These are phyloP conservation scores for Pulveroboletus sp. DNA, from an alignment of 768 basidiomycete species.

Conservation along the genomic window DNA sequence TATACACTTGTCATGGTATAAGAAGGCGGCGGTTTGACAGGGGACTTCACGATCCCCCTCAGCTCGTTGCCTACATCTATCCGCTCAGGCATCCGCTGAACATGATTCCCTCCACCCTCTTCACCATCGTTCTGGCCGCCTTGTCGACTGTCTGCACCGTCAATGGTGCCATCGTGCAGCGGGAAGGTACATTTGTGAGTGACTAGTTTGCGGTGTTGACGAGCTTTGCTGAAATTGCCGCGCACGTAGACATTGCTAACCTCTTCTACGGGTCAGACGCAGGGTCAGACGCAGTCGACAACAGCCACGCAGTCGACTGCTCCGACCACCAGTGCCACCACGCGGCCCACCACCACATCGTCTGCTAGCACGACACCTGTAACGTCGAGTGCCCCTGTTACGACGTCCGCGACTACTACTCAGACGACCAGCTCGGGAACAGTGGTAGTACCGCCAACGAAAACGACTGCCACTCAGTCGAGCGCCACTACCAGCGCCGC, in stretches of 20 bases:
- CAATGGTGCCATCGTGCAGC: constrained; percentile 17
- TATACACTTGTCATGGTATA: constrained; percentile 12
- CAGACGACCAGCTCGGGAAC: too few species aligned
- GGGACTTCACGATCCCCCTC: neutral
- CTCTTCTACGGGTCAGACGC: too few species aligned
- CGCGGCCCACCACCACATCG: neutral
- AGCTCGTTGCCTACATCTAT: neutral
- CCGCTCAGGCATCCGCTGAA: fast-evolving
- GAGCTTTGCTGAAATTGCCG: too few species aligned
- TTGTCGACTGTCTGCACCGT: constrained; percentile 13
- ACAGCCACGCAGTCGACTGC: neutral
- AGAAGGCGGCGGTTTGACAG: neutral
- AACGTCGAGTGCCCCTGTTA: too few species aligned
- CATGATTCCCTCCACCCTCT: constrained; percentile 14
- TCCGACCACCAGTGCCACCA: neutral
- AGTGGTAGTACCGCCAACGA: too few species aligned
- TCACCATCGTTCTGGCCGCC: neutral
- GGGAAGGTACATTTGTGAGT: constrained; percentile 18
- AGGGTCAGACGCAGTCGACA: neutral
- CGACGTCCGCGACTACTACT: neutral
- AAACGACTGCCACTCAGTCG: too few species aligned
- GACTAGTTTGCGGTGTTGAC: neutral
- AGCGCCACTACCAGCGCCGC: too few species aligned
- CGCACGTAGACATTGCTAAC: constrained; percentile 4
- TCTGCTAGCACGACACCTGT: neutral